Base-by-base conservation (phyloP, 805 yeast genomes). In the Wickerhamiella qilinensis region DNA sequence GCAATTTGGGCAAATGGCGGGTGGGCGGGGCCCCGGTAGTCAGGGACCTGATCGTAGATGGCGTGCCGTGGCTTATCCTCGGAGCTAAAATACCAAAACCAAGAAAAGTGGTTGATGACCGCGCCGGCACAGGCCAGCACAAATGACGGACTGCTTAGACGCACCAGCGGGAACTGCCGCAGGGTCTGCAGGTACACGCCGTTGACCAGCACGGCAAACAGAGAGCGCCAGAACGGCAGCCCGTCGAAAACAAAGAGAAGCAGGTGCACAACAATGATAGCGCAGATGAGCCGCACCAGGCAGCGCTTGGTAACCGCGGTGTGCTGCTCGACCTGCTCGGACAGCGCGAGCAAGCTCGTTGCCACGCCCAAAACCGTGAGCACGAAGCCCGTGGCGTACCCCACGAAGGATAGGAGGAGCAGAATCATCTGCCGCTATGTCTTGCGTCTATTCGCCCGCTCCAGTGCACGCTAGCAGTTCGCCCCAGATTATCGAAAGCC, bases 311-410 rank as follows among this genome's bases (percentile, higher is more conserved):
- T 82, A 36, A 85, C 74, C 45, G 81, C 91, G 0, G 93, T 71
- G 56, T 91, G 88, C 52, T 86, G 96, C 55, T 91, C 98, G 14
- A 91, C 93, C 24, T 85, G 60, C 55, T 91, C 98, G 7, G 94
- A 81, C 29, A 88, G 65, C 51, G 85, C 86, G 63, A 85, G 91
- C 25, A 91, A 63, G 0, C 94, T 97, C 2, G 94, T 81, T 0
- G 97, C 96, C 43, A 80, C 76, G 17, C 83, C 49, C 41, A 52
- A 59, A 0, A 80, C 74, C 38, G 74, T 62, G 40, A 73, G 68
- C 2, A 71, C 49, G 47, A 79, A 77, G 3, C 86, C 91, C 0
- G 67, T 51, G 0, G 72, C 56, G 1, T 71, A 62, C 14, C 91
- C 91, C 2, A 67, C 53, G 39, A 71, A 67, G 1, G 86, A 73